Base-by-base conservation (phyloP, 2,329 filamentous ascomycete species). In the Aureobasidium sp. region DNA sequence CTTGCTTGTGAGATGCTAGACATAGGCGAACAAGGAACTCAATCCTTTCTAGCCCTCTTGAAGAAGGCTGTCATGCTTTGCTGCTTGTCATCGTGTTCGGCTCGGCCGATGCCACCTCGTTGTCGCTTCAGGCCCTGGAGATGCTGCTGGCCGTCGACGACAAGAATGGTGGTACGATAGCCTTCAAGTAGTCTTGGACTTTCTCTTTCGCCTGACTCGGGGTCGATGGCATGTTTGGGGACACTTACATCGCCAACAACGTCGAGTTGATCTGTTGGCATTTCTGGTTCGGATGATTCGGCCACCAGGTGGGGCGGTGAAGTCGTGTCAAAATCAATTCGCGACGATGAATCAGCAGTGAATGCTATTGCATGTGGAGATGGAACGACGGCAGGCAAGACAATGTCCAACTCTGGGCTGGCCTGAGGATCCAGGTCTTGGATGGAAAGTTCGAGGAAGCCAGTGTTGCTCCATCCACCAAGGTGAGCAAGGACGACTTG, bases 51-150 rank as follows among this genome's bases (percentile, higher is more conserved):
- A 36, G 76, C 76, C 70, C 82, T 82, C 70, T 86, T 86, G 74
- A 96, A 92, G 77, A 94, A 96, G 0, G 82, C 82, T 49, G 90
- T 85, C 68, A 97, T 82, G 20, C 83, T 90, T 70, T 82, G 86
- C 73, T 96, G 92, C 51, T 81, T 85, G 12, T 83, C 80, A 71
- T 97, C 91, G 70, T 90, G 87, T 62, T 82, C 81, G 42, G 88
- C 82, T 68, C 88, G 94, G 61, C 91, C 91, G 62, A 96, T 88
- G 3, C 91, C 91, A 34, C 90, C 90, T 27, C 87, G 80, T 9
- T 90, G 93, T 73, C 90, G 88, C 72, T 87, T 92, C 63, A 96
- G 77, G 31, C 86, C 85, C 48, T 78, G 75, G 2, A 96, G 81
- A 74, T 97, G 92, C 4, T 84, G 81, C 64, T 83, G 81, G 64